Percentiles rank a stretch among this genome's conserved stretches.
Conservation (phyloP, 2,329 filamentous ascomycete species). For the Aspergillus ustus region DNA sequence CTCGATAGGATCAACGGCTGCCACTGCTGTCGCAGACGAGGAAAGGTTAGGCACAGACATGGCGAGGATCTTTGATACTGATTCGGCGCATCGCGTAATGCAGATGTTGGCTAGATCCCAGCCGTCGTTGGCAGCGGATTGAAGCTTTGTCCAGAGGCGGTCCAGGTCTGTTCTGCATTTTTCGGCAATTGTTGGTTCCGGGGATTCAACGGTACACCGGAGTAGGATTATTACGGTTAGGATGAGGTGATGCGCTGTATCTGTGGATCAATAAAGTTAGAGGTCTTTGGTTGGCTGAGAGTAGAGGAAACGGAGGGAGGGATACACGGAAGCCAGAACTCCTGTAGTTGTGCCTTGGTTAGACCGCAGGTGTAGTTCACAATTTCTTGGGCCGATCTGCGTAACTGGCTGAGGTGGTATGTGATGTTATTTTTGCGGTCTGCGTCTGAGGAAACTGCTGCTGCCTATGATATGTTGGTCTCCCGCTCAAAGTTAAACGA, state of each 20-base stretch:
- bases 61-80: conserved; percentile 22
- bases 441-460: conserved; percentile 40
- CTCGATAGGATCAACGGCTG: neutral
- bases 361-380: conserved; percentile 28
- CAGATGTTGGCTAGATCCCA: conserved; percentile 30
- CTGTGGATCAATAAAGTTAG: conserved; percentile 11
- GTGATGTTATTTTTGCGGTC: conserved; percentile 20
- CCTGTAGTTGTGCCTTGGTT: conserved; percentile 26
- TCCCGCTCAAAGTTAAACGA: neutral
- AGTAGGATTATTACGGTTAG: conserved; percentile 28
- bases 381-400: conserved; percentile 30
- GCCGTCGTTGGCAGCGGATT: conserved; percentile 20
- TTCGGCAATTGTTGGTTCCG: conserved; percentile 17
- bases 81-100: conserved; percentile 24
- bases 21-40: neutral
- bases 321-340: conserved; percentile 37
- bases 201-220: conserved; percentile 25
- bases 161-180: conserved; percentile 21
- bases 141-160: conserved; percentile 21
- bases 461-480: conserved; percentile 11
- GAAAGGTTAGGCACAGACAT: neutral
- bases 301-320: neutral
- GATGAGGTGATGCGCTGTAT: conserved; percentile 36
- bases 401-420: conserved; percentile 28
- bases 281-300: neutral